A percentile compares a stretch with the other conserved stretches of the same genome.
phyloP scores from a whole-genome alignment of 345 rosid species.

The Gossypium arboreum region DNA sequence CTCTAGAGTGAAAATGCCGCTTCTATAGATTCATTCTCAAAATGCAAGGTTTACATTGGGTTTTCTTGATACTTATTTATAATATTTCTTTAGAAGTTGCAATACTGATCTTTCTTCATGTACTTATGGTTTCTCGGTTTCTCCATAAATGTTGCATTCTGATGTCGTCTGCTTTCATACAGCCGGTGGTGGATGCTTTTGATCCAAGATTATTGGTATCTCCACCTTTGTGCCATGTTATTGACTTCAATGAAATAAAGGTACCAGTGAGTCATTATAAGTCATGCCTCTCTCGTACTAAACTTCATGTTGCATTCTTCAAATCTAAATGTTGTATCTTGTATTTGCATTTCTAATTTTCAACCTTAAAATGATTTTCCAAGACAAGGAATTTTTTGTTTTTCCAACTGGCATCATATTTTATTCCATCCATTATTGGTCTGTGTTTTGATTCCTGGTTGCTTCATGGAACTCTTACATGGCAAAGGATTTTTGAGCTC shows the following conservation, averaged over 20 bases:
- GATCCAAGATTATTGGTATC: conserved; percentile 97
- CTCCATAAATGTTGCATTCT: not conserved
- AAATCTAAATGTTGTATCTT: not conserved
- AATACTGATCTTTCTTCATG: not conserved
- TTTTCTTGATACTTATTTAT: not conserved
- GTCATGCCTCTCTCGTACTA: not conserved
- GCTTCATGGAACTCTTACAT: no score
- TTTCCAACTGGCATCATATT: no score
- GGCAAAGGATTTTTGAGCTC: no score
- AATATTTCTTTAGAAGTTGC: not conserved
- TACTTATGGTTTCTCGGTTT: not conserved
- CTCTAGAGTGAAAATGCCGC: not conserved
- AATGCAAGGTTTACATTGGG: not conserved
- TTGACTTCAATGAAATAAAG: conserved; percentile 78
- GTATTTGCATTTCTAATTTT: no score
- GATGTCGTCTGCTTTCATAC: conserved; percentile 20
- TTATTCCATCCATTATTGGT: no score
- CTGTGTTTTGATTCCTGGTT: no score
- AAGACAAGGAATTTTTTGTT: no score
- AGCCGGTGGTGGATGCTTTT: conserved; percentile 99
- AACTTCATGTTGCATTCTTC: not conserved
- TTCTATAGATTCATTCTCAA: not conserved
- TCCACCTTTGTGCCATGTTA: conserved; percentile 54
- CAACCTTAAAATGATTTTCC: no score
- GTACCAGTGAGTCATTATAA: conserved; percentile 32